phyloP scores from a whole-genome alignment of 371 early-diverging fungal species.

The Rhizopus arrhizus region DNA sequence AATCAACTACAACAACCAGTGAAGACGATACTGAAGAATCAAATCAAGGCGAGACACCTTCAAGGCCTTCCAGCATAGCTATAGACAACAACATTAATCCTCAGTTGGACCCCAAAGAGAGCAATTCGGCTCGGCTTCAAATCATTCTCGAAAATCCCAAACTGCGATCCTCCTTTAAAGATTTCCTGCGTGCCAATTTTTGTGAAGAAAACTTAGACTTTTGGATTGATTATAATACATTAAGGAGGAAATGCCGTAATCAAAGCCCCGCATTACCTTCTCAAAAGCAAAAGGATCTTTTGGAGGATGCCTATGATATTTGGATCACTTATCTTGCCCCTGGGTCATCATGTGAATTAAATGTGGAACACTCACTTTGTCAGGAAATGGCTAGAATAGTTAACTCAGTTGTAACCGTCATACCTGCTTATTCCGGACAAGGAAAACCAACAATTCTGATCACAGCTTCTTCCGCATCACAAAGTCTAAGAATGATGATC shows the following conservation, averaged over 20 bases:
- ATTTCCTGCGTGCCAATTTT: constrained; percentile 65
- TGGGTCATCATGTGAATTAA: constrained; percentile 59
- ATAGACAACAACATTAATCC: background rate
- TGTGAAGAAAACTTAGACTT: constrained; percentile 77
- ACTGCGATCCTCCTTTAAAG: constrained; percentile 65
- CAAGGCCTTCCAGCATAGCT: constrained; percentile 21
- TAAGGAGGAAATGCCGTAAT: constrained; percentile 41
- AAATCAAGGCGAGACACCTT: constrained; percentile 1
- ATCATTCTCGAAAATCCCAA: constrained; percentile 62
- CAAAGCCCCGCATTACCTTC: constrained; percentile 39
- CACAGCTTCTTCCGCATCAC: constrained; percentile 42
- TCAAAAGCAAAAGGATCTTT: constrained; percentile 40
- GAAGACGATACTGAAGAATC: constrained; percentile 3
- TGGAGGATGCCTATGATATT: constrained; percentile 64
- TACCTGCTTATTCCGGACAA: constrained; percentile 36
- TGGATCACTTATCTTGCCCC: constrained; percentile 63
- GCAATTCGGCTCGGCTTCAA: constrained; percentile 60
- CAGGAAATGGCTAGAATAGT: constrained; percentile 55
- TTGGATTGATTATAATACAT: constrained; percentile 59
- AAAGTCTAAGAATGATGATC: constrained; percentile 49
- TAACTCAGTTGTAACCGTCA: constrained; percentile 42
- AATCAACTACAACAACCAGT: constrained; percentile 6
- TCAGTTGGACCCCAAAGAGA: constrained; percentile 40
- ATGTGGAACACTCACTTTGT: constrained; percentile 56
- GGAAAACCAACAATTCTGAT: constrained; percentile 42